Evolutionary conservation across 495 filamentous ascomycete species (phyloP), one percentile per base, ranked within the genome.

Genomic region (Cairneyella variabilis): DNA sequence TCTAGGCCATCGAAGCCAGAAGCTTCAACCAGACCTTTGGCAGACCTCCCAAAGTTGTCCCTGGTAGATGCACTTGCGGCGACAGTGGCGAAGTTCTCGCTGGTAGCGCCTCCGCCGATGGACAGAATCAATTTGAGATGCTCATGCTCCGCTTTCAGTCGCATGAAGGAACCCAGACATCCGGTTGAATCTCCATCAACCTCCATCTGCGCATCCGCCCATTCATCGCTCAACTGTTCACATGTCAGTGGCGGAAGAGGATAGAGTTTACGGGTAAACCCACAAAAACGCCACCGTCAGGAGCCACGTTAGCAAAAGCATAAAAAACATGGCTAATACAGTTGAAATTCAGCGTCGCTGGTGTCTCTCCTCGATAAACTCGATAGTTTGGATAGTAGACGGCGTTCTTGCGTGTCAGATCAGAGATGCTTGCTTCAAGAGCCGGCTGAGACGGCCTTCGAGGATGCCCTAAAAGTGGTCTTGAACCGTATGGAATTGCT

Each of bases 331-430:
- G 88, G 48, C 88, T 52, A 50, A 79, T 72, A 54, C 74, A 78
- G 34, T 68, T 66, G 57, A 77, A 76, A 66, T 89, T 85, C 54
- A 96, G 69, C 14, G 83, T 83, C 0, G 85, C 89, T 1, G 91
- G 91, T 18, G 89, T 83, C 56, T 89, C 83, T 61, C 86, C 80
- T 50, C 76, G 76, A 66, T 93, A 92, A 27, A 92, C 80, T 41
- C 84, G 75, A 78, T 85, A 89, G 66, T 93, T 95, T 3, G 90
- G 89, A 73, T 91, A 95, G 68, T 93, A 95, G n/a, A 88, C 86
- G 18, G 85, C 90, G 67, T 95, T 95, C 51, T 73, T 76, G 62
- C 76, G 77, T 70, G 80, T 79, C 36, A 79, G 36, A 12, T 58
- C 51, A 2, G 52, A 58, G n/a, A 60, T 54, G 23, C 53, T 60